These are phyloP conservation scores for Digitaria exilis DNA, from an alignment of 202 grass and related monocot species.

Conservation along the genomic window DNA sequence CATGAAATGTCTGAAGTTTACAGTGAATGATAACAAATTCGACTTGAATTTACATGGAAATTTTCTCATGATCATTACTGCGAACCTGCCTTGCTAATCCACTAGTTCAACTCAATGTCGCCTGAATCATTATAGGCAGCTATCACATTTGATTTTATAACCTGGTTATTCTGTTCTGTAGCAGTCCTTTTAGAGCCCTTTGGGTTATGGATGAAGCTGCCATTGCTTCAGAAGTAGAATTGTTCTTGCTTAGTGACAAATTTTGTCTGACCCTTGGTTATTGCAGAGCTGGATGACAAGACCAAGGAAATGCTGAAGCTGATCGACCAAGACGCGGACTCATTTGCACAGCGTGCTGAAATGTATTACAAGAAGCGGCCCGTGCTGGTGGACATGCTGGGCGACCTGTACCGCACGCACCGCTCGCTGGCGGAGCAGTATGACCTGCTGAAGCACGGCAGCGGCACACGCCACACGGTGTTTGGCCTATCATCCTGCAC, in stretches of 20 bases:
- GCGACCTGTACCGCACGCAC: constrained; percentile 81
- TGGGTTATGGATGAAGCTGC: neutral
- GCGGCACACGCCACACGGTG: constrained; percentile 37
- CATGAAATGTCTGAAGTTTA: neutral
- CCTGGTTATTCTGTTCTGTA: neutral
- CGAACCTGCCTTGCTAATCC: neutral
- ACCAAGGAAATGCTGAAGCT: constrained; percentile 82
- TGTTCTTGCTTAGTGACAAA: neutral
- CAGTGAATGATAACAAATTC: neutral
- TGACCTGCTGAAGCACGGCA: constrained; percentile 66
- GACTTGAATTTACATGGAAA: neutral
- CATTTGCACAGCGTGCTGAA: constrained; percentile 85
- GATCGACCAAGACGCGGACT: constrained; percentile 89
- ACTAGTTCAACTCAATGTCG: neutral
- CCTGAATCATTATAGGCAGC: neutral
- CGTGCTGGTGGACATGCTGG: constrained; percentile 77
- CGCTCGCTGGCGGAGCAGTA: constrained; percentile 75
- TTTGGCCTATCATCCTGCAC: constrained; percentile 46
- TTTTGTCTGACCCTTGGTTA: neutral
- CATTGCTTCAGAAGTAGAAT: neutral
- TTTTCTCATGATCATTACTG: neutral
- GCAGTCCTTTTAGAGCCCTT: neutral
- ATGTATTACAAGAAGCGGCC: constrained; percentile 96
- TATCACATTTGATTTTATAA: neutral
- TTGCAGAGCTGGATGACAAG: constrained; percentile 78